Evolutionary conservation across 768 basidiomycete genomes (phyloP).

Genomic region (Roridomyces roridus): DNA sequence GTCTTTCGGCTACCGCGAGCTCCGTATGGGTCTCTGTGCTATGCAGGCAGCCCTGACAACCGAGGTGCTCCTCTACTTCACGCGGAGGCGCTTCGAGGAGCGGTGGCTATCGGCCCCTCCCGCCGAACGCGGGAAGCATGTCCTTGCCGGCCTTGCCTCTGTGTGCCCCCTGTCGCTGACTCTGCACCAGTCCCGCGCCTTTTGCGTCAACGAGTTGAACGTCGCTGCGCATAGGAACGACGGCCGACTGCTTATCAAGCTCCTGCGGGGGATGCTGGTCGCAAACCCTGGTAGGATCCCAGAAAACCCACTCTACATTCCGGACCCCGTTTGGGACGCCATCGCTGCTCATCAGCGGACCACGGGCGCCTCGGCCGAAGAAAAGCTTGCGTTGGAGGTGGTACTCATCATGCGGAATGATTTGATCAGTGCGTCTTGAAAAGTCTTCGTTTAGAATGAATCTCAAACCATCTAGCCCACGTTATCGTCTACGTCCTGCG

Average conservation of each 20-base stretch:
- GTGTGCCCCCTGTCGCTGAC: constrained; percentile 23
- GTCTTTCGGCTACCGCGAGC: too few relatives aligned
- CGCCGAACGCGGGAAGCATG: constrained; percentile 15
- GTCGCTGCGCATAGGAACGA: constrained; percentile 8
- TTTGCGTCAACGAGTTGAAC: constrained; percentile 14
- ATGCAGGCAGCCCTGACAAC: neutral
- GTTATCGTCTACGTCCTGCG: neutral
- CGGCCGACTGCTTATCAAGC: constrained; percentile 1
- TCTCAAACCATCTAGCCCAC: neutral
- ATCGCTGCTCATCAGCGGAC: neutral
- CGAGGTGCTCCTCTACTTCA: neutral
- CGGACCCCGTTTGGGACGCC: constrained; percentile 16
- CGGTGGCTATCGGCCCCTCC: constrained; percentile 10
- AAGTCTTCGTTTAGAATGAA: too few relatives aligned
- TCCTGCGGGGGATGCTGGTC: constrained; percentile 8
- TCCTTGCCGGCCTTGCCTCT: constrained; percentile 16
- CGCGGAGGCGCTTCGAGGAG: neutral
- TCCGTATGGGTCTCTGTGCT: neutral
- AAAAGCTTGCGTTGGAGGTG: constrained; percentile 10
- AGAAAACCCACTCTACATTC: constrained; percentile 17
- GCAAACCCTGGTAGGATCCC: neutral
- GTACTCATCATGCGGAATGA: constrained; percentile 20
- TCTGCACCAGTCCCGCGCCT: constrained; percentile 19
- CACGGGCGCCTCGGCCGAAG: constrained; percentile 3
- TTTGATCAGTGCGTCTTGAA: constrained; percentile 18